Base-by-base conservation (phyloP, 768 basidiomycete genomes). In the Rhodotorula diobovata region DNA sequence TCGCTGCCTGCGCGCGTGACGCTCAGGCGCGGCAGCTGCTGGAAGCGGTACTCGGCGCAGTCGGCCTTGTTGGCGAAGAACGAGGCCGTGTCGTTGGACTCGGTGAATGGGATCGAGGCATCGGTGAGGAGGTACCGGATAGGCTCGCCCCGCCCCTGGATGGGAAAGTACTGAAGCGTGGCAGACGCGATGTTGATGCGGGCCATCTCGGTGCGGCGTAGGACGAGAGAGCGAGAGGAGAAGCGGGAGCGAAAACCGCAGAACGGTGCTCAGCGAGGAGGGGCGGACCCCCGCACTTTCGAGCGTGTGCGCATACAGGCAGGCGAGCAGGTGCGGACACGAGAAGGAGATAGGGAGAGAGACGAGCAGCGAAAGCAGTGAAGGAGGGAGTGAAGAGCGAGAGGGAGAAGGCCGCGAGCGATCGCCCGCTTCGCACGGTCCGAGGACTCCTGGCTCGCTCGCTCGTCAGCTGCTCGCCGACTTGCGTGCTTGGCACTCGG, bases 111-210 rank as follows among this genome's bases (percentile, higher is more conserved):
- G 14, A 64, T 30, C 28, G 58, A 48, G n/a, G 55, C 61, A 50
- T 68, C 67, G 21, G 35, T 56, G 55, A 68, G 61, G 35, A 68
- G 30, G 35, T 32, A 21, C 20, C 67, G 61, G 37, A 68, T 56
- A 2, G 67, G 67, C 48, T 63, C 67, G 34, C 58, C 67, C 23
- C 67, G 67, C 21, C 67, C 67, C 28, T 20, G 15, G 56, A 68
- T 68, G 55, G 61, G 61, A 55, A 68, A 68, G 67, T 63, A 50
- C 48, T n/a, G 35, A 7, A 55, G 58, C 34, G 32, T 35, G 34
- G 35, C 14, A 20, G 32, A 15, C 21, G 54, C 23, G 20, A 35
- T 6, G 54, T 32, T 23, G 34, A 35, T 11, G 3, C 16, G 16
- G 15, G 54, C 2, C 16, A 43, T 43, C 9, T 41, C 32, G 4